Base-by-base conservation (phyloP, 176 grass and related monocot species). In the Oryza officinalis region DNA sequence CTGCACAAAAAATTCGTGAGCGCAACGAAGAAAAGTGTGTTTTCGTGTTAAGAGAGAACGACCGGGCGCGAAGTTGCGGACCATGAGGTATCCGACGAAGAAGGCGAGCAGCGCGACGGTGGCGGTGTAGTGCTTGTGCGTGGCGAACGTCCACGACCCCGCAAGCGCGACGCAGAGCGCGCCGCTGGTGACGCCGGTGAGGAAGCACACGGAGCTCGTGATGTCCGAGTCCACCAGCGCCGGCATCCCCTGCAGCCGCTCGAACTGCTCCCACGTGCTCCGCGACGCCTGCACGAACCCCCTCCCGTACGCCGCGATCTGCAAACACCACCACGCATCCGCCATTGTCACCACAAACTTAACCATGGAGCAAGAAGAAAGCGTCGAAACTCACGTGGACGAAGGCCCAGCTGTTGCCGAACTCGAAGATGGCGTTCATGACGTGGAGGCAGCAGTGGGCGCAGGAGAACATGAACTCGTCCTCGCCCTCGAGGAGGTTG, bases 381-480 rank as follows among this genome's bases (percentile, higher is more conserved):
- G 0, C 54, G 0, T 18, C 10, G 12, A 31, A 15, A 8, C 85
- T 84, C 80, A 97, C 95, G 54, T 99, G 96, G 59, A 99, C 96
- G 80, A 96, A 99, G 0, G 96, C 96, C 96, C 96, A 99, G 67
- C 87, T 90, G 87, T 99, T 99, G 89, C 96, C 96, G 88, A 92
- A 94, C 87, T 80, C 52, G 77, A 99, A 99, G 82, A 99, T 38
- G 52, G 78, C 90, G 72, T 99, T 92, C 96, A 99, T 99, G 61
- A 99, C 93, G 60, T 86, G 43, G 71, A 99, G 91, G 84, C 96
- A 99, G 87, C 96, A 99, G 85, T 99, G 96, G 0, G 96, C 93
- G 69, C 93, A 99, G 54, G 96, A 99, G 91, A 99, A 99, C 89
- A 99, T 89, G 93, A 99, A 99, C 80, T 99, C 96, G 65, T 99